Base-by-base conservation (phyloP, 2,329 filamentous ascomycete genomes). In the Colletotrichum tropicale region DNA sequence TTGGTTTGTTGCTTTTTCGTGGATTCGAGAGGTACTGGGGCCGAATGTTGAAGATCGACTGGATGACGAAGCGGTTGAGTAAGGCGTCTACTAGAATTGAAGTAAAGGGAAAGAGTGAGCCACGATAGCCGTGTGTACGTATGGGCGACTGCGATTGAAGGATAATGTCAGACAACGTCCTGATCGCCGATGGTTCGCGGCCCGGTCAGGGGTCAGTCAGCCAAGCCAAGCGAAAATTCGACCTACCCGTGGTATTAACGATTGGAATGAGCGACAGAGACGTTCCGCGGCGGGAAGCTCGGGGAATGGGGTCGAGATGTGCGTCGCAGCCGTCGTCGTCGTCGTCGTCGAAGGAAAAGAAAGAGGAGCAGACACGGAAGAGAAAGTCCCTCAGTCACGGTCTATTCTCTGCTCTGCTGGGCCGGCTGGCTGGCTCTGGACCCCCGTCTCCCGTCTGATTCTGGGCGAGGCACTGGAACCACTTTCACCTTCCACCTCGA, bases 261-360 rank as follows among this genome's bases (percentile, higher is more conserved):
- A 73, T 52, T 69, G 38, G 38, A 73, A 68, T 73, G 70, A 75
- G 73, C 58, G 70, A 68, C 70, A 75, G 62, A 75, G 32, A 68
- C n/a, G 73, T 72, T 73, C 73, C 56, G 43, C 64, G 16, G 34
- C 24, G 55, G 73, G 62, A 68, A 73, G 48, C 61, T 64, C 58
- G 69, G 64, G 21, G 32, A 62, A 48, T 38, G 56, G 56, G 56
- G 30, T 62, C 38, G 48, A 48, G 52, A 58, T 12, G 38, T 71
- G 62, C 30, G 65, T 60, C 55, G 52, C 24, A 26, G 56, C 28
- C 28, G 26, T 55, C 71, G 38, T 38, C 52, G 52, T 38, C 52
- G 52, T 62, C 56, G 58, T 30, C 34, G 21, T 56, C 71, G 38
- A 70, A 62, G 60, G 43, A 38, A 28, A 48, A 60, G 36, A 28